A percentile compares a stretch with the other conserved stretches of the same genome.
phyloP scores from a whole-genome alignment of 805 yeast genomes.

The Kluyveromyces wickerhamii region DNA sequence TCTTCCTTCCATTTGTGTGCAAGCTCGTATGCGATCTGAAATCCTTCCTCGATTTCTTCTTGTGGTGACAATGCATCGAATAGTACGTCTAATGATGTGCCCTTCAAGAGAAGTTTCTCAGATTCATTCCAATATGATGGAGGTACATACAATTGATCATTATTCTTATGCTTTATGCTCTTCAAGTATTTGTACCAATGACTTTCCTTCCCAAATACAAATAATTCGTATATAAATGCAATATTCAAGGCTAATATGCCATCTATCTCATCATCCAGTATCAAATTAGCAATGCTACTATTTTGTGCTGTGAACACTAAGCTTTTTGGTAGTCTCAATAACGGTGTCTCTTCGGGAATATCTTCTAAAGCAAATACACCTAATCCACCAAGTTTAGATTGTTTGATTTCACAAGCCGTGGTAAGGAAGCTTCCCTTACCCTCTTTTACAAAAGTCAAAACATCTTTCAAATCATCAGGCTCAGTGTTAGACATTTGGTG shows the following conservation, averaged over 20 bases:
- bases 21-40: constrained; percentile 30
- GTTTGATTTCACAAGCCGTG: constrained; percentile 35
- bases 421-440: constrained; percentile 50
- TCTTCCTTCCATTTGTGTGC: constrained; percentile 30
- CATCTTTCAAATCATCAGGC: constrained; percentile 19
- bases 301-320: constrained; percentile 51
- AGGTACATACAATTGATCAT: constrained; percentile 38
- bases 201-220: constrained; percentile 45
- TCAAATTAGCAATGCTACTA: constrained; percentile 55
- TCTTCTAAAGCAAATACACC: constrained; percentile 60
- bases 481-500: constrained; percentile 30
- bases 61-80: constrained; percentile 32
- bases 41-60: constrained; percentile 34
- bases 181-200: constrained; percentile 72
- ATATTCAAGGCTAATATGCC: constrained; percentile 64
- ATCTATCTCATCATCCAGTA: constrained; percentile 49
- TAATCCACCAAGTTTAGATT: constrained; percentile 52
- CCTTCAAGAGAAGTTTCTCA: constrained; percentile 41
- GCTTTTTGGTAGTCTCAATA: constrained; percentile 56
- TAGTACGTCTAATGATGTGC: constrained; percentile 55
- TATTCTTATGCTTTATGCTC: constrained; percentile 37
- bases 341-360: constrained; percentile 31
- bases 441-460: constrained; percentile 46
- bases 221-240: constrained; percentile 63
- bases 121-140: constrained; percentile 57